A percentile compares a stretch with the other conserved stretches of the same genome.
These are phyloP conservation scores for Candida oleophila DNA, from an alignment of 805 yeast genomes.

Conservation along the genomic window DNA sequence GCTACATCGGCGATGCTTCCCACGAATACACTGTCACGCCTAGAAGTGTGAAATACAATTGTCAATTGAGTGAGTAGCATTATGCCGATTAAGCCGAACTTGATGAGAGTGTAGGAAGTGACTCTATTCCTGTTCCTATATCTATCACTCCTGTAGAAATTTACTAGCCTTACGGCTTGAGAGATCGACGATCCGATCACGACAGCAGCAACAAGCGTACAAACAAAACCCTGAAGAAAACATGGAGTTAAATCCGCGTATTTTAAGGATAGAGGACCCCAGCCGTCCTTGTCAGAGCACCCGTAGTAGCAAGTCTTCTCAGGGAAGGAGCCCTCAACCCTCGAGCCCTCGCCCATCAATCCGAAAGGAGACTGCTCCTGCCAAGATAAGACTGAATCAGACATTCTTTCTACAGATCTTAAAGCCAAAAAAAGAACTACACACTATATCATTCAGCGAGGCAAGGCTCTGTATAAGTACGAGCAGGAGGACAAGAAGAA, in stretches of 20 bases:
- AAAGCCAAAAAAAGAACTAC: too few species aligned
- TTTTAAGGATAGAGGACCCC: conserved; percentile 36
- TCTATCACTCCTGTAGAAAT: not conserved
- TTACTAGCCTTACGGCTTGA: conserved; percentile 27
- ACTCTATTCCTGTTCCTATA: conserved; percentile 12
- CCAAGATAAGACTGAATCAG: too few species aligned
- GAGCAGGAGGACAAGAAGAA: too few species aligned
- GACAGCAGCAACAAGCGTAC: conserved; percentile 41
- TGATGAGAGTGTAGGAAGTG: conserved; percentile 40
- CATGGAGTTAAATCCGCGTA: conserved; percentile 61
- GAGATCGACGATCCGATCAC: conserved; percentile 38
- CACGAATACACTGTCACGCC: conserved; percentile 22
- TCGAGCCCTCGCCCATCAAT: too few species aligned
- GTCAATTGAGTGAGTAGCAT: conserved; percentile 29
- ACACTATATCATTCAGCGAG: too few species aligned
- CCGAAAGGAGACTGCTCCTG: too few species aligned
- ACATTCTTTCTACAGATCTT: not conserved
- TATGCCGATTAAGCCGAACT: conserved; percentile 35
- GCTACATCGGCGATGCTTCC: conserved; percentile 27
- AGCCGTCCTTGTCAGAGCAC: conserved; percentile 45
- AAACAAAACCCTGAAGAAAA: conserved; percentile 56
- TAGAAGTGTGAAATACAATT: conserved; percentile 6
- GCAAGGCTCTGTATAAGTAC: too few species aligned
- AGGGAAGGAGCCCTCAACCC: not conserved
- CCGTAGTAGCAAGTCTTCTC: conserved; percentile 1